Conservation (phyloP, 306 rosid species). For the Quercus cerris region DNA sequence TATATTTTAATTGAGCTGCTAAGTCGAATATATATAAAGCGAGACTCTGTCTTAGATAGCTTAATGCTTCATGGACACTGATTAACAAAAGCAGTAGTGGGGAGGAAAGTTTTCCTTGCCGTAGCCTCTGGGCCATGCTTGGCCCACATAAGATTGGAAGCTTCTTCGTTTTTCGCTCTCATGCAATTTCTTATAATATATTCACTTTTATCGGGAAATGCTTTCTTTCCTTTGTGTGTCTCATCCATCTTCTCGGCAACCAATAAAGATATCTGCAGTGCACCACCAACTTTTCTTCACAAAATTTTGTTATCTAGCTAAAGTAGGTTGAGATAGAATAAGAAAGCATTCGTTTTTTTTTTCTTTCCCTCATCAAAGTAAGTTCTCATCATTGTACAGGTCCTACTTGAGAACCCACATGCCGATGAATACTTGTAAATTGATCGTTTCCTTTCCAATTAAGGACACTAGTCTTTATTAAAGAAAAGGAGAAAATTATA, state of each 20-base stretch:
- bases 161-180: not conserved
- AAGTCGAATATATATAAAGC: too few species aligned
- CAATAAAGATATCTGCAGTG: not conserved
- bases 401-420: not conserved
- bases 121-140: not conserved
- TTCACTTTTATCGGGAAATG: not conserved
- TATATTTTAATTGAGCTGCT: too few species aligned
- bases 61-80: too few species aligned
- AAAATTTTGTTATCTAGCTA: not conserved
- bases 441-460: not conserved
- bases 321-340: not conserved
- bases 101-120: not conserved
- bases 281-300: not conserved
- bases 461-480: not conserved
- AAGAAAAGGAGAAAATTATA: not conserved
- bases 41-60: too few species aligned
- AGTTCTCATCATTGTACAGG: not conserved
- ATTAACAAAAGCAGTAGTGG: too few species aligned
- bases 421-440: not conserved
- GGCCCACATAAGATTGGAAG: not conserved
- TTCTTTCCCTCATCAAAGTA: not conserved
- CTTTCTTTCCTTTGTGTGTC: not conserved
- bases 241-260: not conserved
- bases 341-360: not conserved
- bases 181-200: too few species aligned